Conservation (phyloP, 225 moss, liverwort and hornwort species). For the Climacium dendroides region DNA sequence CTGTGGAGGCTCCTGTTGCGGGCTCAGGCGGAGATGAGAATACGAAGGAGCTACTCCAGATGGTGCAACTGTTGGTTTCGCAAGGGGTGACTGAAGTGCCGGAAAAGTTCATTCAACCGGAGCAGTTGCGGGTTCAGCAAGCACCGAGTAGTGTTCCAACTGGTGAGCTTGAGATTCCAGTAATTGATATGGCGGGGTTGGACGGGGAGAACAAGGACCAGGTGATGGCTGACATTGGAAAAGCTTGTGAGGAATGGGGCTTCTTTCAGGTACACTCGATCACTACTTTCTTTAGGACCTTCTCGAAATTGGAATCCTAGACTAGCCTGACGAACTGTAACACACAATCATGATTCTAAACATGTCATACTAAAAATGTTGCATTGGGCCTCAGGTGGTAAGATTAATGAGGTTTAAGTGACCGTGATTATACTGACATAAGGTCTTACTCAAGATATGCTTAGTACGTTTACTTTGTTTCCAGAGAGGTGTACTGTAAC, state of each 20-base stretch:
- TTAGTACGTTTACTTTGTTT: background rate
- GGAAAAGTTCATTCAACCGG: constrained; percentile 8
- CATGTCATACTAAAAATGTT: background rate
- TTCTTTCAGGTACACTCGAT: constrained; percentile 3
- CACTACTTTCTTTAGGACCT: background rate
- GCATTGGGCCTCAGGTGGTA: background rate
- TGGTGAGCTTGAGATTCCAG: background rate
- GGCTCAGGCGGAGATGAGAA: background rate
- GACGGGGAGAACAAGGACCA: background rate
- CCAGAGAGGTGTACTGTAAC: background rate
- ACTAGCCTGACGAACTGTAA: background rate
- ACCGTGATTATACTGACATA: background rate
- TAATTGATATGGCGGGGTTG: constrained; percentile 14
- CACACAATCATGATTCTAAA: background rate
- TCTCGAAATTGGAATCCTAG: background rate
- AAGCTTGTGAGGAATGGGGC: constrained; percentile 21
- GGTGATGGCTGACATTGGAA: background rate
- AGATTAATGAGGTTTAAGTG: background rate
- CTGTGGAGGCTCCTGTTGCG: background rate
- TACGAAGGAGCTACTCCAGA: background rate
- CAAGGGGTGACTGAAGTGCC: constrained; percentile 14
- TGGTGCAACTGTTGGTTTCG: constrained; percentile 25
- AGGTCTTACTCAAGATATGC: background rate
- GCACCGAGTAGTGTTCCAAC: background rate
- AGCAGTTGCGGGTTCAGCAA: background rate